Evolutionary conservation across 768 basidiomycete genomes (phyloP).

Genomic region (Saitozyma sp.): DNA sequence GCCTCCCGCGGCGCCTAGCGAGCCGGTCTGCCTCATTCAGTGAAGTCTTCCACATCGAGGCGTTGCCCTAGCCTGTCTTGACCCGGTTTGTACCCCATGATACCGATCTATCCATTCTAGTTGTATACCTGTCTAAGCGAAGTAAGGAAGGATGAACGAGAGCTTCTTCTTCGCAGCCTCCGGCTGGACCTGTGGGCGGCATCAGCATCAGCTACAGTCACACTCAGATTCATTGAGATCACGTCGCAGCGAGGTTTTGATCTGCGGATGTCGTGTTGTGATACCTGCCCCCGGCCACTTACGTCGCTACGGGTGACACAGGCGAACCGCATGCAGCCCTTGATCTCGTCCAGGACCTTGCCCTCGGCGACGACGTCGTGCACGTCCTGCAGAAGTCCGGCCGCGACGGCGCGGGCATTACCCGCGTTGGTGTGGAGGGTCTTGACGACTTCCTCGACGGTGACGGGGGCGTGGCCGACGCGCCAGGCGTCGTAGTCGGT

Average conservation of each 20-base stretch:
- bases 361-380: conserved; percentile 62
- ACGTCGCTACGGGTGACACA: conserved; percentile 69
- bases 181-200: conserved; percentile 47
- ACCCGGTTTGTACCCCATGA: too few relatives aligned
- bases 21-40: conserved; percentile 32
- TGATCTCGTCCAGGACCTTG: conserved; percentile 66
- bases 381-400: conserved; percentile 52
- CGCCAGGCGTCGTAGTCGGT: conserved; percentile 98
- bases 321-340: conserved; percentile 78
- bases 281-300: conserved; percentile 14
- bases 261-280: background rate
- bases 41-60: background rate
- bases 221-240: too few relatives aligned
- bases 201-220: background rate
- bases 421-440: conserved; percentile 82
- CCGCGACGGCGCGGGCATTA: conserved; percentile 67
- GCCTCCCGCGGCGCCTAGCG: conserved; percentile 2
- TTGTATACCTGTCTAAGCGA: conserved; percentile 39
- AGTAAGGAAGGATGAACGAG: conserved; percentile 77
- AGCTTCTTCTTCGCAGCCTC: conserved; percentile 70
- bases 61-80: too few relatives aligned
- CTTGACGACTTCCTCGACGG: conserved; percentile 85
- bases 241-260: too few relatives aligned
- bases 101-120: too few relatives aligned
- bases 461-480: conserved; percentile 74